Conservation (phyloP, 345 rosid genomes). For the Anastatica hierochuntica region DNA sequence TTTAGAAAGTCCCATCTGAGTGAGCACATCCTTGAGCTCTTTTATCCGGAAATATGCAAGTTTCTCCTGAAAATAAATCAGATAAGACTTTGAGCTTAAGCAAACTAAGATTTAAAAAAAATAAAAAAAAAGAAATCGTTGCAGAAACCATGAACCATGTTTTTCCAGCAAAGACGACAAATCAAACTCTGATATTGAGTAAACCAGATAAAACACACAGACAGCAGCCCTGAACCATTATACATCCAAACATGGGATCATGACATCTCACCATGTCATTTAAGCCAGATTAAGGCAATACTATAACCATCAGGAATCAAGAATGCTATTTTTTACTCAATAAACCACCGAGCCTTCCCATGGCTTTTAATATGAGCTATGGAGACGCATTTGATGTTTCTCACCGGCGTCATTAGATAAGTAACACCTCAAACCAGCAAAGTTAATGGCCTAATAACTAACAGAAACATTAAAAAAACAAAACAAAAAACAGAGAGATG, state of each 20-base stretch:
- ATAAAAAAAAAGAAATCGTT: neutral
- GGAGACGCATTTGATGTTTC: neutral
- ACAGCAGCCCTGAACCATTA: neutral
- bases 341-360: neutral
- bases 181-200: neutral
- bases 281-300: neutral
- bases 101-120: neutral
- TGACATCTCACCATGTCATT: neutral
- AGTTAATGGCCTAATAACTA: too few relatives aligned
- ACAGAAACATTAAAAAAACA: too few relatives aligned
- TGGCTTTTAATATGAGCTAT: too few relatives aligned
- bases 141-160: neutral
- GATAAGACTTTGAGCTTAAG: neutral
- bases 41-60: constrained; percentile 73
- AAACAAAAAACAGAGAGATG: too few relatives aligned
- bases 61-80: constrained; percentile 48
- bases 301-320: neutral
- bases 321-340: neutral
- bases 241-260: too few relatives aligned
- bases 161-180: neutral
- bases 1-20: constrained; percentile 75
- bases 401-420: neutral
- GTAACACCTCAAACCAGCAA: neutral
- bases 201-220: neutral
- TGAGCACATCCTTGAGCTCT: constrained; percentile 90